Evolutionary conservation across 495 filamentous ascomycete species (phyloP).

Genomic region (Polyplosphaeria fusca): DNA sequence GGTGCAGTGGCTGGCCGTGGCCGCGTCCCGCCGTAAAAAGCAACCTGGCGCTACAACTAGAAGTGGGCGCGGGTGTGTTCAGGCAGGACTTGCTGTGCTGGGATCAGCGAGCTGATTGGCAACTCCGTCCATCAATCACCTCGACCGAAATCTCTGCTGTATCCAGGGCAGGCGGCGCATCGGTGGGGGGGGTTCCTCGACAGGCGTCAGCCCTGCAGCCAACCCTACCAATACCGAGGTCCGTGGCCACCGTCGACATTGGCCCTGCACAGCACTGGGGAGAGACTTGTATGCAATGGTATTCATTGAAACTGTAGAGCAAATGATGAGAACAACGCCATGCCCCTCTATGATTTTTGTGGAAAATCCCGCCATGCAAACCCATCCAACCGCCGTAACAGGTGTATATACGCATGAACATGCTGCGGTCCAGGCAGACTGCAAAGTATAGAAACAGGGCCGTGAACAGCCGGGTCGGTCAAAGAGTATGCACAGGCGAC

Average conservation of each 20-base stretch:
- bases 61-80: not conserved
- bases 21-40: constrained; percentile 20
- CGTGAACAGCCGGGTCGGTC: no score
- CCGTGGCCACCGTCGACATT: no score
- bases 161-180: not conserved
- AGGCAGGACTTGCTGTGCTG: not conserved
- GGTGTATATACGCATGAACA: constrained; percentile 6
- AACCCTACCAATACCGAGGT: no score
- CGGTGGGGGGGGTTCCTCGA: not conserved
- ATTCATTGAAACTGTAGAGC: not conserved
- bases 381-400: not conserved
- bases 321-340: constrained; percentile 15
- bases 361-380: constrained; percentile 1
- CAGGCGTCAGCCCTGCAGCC: not conserved
- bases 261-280: constrained; percentile 8
- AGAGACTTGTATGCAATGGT: not conserved
- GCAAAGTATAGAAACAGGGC: no score
- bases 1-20: constrained; percentile 1
- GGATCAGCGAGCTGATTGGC: not conserved
- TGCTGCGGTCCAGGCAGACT: no score
- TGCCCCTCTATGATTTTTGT: constrained; percentile 20
- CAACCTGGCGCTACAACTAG: not conserved
- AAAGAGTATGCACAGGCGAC: constrained; percentile 31
- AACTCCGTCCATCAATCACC: not conserved
- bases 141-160: constrained; percentile 5